phyloP scores from a whole-genome alignment of 2,329 filamentous ascomycete genomes.

The Hymenoscyphus linearis region DNA sequence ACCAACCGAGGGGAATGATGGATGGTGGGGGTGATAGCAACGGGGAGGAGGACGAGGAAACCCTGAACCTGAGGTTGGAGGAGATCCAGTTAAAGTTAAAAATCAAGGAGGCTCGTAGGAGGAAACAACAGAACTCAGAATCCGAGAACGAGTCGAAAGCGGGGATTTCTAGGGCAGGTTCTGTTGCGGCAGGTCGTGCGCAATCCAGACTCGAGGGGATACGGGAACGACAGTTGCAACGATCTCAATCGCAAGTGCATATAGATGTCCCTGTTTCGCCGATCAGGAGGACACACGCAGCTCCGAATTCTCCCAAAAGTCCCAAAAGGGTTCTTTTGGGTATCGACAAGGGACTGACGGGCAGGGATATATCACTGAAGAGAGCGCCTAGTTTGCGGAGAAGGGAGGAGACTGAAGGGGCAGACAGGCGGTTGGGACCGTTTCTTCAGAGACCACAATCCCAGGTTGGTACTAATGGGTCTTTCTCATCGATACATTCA shows the following conservation, averaged over 20 bases:
- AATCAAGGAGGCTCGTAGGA: constrained; percentile 76
- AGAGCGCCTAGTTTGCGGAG: constrained; percentile 53
- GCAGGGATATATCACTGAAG: constrained; percentile 78
- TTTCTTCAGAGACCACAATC: constrained; percentile 41
- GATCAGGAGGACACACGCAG: constrained; percentile 53
- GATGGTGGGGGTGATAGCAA: constrained; percentile 32
- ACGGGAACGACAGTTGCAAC: constrained; percentile 22
- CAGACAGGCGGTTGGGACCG: constrained; percentile 33
- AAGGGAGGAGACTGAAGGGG: constrained; percentile 27
- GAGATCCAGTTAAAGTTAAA: constrained; percentile 85
- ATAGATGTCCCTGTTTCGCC: constrained; percentile 74
- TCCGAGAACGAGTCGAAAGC: constrained; percentile 22
- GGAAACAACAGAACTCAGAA: constrained; percentile 26
- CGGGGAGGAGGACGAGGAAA: constrained; percentile 69
- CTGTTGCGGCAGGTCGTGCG: constrained; percentile 23
- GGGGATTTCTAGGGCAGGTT: constrained; percentile 20
- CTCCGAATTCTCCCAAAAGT: constrained; percentile 54
- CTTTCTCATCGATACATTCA: constrained; percentile 11
- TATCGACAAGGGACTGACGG: constrained; percentile 82
- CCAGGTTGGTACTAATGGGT: constrained; percentile 18
- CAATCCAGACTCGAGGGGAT: constrained; percentile 25
- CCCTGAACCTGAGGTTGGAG: constrained; percentile 75
- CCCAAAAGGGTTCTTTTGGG: constrained; percentile 76
- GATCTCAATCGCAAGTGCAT: constrained; percentile 32
- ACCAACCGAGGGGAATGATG: constrained; percentile 16